Base-by-base conservation (phyloP, 768 basidiomycete species). In the Mycena kentingensis region DNA sequence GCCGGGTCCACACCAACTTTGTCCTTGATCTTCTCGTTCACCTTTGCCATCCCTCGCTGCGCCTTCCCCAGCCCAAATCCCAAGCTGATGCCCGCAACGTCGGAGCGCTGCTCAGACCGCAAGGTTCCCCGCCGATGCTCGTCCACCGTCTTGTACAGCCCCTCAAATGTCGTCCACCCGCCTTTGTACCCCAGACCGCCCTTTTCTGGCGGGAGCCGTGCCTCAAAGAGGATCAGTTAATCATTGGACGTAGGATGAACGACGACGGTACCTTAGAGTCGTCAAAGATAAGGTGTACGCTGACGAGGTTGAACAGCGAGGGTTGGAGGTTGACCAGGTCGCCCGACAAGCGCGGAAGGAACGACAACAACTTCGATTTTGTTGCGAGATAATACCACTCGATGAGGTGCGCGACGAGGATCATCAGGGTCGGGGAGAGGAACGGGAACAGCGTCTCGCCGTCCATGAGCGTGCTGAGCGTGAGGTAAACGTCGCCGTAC, bases 141-240 rank as follows among this genome's bases (percentile, higher is more conserved):
- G 18, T 76, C 74, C 15, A 70, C 73, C 1, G 84, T 83, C 62
- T 79, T 81, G 59, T 79, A 75, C n/a, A 85, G 49, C 1, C 78
- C 85, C 58, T 84, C 73, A 12, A 81, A 49, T 10, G 82, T 83
- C 3, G 78, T 84, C 73, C 81, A 86, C 1, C 71, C 67, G 4
- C 84, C 82, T 27, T 66, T 62, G 61, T 85, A 87, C 24, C 84
- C 84, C n/a, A 87, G 70, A 2, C 85, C 85, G 4, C 85, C 85
- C 51, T 83, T 70, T 39, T 69, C 65, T 0, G 83, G 78, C 4
- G 78, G 58, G 34, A 81, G 64, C 3, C 84, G 73, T 22, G 85
- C 84, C 34, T 82, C n/a, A n/a, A n/a, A n/a, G n/a, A n/a, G n/a
- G n/a, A n/a, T n/a, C n/a, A n/a, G n/a, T n/a, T n/a, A n/a, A n/a